phyloP scores from a whole-genome alignment of 2,329 filamentous ascomycete genomes.

The Calonectria honghensis region DNA sequence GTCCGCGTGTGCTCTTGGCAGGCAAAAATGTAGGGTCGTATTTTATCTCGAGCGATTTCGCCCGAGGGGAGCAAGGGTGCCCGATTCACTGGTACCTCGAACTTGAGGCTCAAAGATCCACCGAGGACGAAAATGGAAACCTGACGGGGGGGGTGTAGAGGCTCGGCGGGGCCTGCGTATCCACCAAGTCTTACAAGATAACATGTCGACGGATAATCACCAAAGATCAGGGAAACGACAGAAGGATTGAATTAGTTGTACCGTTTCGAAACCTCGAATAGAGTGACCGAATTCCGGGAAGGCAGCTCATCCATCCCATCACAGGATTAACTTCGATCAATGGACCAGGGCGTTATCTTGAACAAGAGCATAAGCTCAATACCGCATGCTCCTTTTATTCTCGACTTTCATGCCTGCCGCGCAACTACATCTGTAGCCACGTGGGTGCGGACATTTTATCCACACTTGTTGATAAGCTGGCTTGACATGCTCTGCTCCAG shows the following conservation, averaged over 20 bases:
- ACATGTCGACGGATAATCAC: not conserved
- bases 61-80: conserved; percentile 8
- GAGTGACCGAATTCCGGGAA: not conserved
- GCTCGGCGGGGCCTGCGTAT: not conserved
- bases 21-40: not conserved
- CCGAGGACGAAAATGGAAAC: not conserved
- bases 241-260: not conserved
- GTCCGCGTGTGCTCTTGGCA: not conserved
- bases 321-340: not conserved
- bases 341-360: not conserved
- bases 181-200: not conserved
- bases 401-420: not conserved
- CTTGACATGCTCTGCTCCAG: not conserved
- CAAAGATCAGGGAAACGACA: not conserved
- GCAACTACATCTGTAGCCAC: not conserved
- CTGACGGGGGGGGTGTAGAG: not conserved
- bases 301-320: not conserved
- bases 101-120: conserved; percentile 30
- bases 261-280: not conserved
- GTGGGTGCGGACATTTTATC: not conserved
- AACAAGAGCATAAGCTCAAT: not conserved
- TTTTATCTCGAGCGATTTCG: conserved; percentile 3
- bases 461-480: not conserved
- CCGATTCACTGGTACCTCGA: conserved; percentile 1
- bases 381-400: not conserved